Base-by-base conservation (phyloP, 2,329 filamentous ascomycete species). In the Parascedosporium putredinis region DNA sequence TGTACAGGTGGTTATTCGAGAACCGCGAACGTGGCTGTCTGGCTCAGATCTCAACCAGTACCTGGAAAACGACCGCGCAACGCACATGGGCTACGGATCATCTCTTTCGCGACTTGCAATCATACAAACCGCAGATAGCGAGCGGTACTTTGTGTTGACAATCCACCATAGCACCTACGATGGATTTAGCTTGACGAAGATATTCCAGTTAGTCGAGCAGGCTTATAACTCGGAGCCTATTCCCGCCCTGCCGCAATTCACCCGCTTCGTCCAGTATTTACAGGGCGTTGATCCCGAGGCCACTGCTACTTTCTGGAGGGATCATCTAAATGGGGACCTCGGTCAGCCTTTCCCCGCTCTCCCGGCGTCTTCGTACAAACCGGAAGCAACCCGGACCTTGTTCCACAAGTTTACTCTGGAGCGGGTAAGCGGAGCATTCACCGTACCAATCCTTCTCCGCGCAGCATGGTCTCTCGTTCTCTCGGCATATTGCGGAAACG, bases 401-500 rank as follows among this genome's bases (percentile, higher is more conserved):
- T n/a, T n/a, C n/a, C n/a, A n/a, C n/a, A n/a, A n/a, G n/a, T n/a
- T n/a, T 10, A 5, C 23, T 7, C 14, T 44, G n/a, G 40, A 23
- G 20, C 20, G 20, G 23, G 40, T 23, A 5, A 44, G 14, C 24
- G n/a, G 24, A 20, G 23, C 20, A 44, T 20, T 55, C 20, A 56
- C 55, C 1, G 50, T 45, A 12, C 54, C 60, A 9, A 58, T 54
- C 2, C 45, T 57, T 2, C 23, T 62, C 20, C 55, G 54, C 10
- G 56, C 59, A 9, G 57, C 60, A 10, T 60, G 59, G 57, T 58
- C 59, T 2, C n/a, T 40, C 62, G 3, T 49, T 2, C 54, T 59
- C 24, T 55, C 56, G 6, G 20, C 8, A 36, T 18, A 36, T 36
- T 54, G 50, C 18, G 31, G 46, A 3, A 44, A 52, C 4, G 58